Evolutionary conservation across 2,329 filamentous ascomycete species (phyloP), one percentile per base, ranked within the genome.

Genomic region (Didymosphaeria variabile): DNA sequence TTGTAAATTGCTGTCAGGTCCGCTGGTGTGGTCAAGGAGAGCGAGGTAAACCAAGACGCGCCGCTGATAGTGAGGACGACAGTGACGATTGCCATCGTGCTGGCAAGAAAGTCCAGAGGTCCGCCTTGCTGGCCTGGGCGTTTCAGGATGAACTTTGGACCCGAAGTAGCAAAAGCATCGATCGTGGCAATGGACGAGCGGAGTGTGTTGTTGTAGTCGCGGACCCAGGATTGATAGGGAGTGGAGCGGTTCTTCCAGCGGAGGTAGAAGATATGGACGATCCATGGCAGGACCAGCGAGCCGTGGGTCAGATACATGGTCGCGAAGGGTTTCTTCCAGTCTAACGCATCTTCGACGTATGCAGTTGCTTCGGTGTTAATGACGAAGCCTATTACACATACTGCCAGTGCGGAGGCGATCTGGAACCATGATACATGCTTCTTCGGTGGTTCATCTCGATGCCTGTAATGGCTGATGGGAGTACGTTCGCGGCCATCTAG

Each of bases 191-290:
- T 40, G 38, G 38, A 40, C 7, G 38, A 40, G 15, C 38, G 38
- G 17, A 40, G 38, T n/a, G 38, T 40, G 17, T 40, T 40, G 17
- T 40, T 40, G 38, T 40, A 40, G 17, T 40, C 38, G 38, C 38
- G 38, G 38, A 40, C 38, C 38, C 38, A 40, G 17, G 38, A 40
- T 17, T 19, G 13, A 15, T 40, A 40, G 15, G 38, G 38, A 6
- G 38, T 40, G n/a, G 38, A 40, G 38, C 38, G 38, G 38, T 40
- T 40, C 38, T n/a, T 40, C 38, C 38, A 40, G 38, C 38, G 38
- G 38, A 40, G 38, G 17, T 40, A 40, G 38, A 40, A 40, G 38
- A 40, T 40, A 9, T 40, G 38, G 38, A 17, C 13, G 17, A 40
- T 17, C 38, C 38, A 40, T 5, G 38, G 38, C n/a, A 40, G 15